Conservation (phyloP, 2,329 filamentous ascomycete species). For the Nothopassalora personata region DNA sequence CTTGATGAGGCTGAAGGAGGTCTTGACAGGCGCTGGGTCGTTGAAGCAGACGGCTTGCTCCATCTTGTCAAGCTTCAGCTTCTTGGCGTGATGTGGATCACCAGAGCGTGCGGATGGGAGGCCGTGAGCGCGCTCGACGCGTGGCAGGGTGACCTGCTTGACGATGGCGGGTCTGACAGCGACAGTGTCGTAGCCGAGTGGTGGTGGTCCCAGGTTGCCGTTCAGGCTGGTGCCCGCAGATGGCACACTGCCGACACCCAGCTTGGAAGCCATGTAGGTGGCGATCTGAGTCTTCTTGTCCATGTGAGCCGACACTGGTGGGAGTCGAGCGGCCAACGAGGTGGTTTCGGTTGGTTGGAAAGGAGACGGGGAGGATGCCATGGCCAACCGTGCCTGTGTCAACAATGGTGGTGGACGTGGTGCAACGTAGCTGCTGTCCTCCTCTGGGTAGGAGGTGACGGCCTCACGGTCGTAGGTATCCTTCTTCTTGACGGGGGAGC, state of each 20-base stretch:
- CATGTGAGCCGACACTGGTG: not conserved
- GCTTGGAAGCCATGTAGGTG: not conserved
- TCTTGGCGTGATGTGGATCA: no score
- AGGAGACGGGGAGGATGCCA: no score
- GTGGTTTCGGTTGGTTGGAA: not conserved
- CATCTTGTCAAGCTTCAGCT: not conserved
- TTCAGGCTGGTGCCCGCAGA: not conserved
- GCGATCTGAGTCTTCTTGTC: not conserved
- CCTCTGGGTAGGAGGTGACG: no score
- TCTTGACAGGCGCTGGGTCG: not conserved
- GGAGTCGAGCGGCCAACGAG: not conserved
- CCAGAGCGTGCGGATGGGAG: no score
- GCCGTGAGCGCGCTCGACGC: not conserved
- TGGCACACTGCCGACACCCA: not conserved
- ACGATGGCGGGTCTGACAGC: not conserved
- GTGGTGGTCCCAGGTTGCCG: not conserved
- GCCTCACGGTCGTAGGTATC: no score
- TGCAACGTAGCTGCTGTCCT: no score
- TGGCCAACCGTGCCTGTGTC: no score
- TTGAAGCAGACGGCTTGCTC: not conserved
- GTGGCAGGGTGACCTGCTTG: not conserved
- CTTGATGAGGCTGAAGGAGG: not conserved
- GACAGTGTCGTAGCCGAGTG: not conserved
- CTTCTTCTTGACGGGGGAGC: not conserved
- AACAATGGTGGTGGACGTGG: no score